Conservation (phyloP, 2,329 filamentous ascomycete genomes). For the Coccinonectria pachysandricola region DNA sequence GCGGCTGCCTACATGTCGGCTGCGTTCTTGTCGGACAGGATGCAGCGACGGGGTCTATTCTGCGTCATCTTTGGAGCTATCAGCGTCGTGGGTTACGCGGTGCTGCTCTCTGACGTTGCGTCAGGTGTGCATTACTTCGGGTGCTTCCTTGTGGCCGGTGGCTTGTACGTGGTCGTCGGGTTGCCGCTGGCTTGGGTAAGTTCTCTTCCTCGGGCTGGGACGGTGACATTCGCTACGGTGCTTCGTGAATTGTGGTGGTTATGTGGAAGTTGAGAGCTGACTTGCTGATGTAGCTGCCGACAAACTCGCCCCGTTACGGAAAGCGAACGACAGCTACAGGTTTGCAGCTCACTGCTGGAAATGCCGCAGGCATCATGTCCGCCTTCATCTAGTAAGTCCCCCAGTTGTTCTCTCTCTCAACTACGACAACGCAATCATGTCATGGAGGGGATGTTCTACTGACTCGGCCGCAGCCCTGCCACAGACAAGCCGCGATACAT, state of each 20-base stretch:
- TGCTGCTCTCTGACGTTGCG: conserved; percentile 51
- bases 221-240: too few relatives aligned
- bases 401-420: background rate
- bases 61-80: conserved; percentile 51
- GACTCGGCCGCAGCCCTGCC: conserved; percentile 26
- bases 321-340: conserved; percentile 65
- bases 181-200: conserved; percentile 44
- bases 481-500: conserved; percentile 46
- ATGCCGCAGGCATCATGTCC: conserved; percentile 62
- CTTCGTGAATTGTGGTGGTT: too few relatives aligned
- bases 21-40: conserved; percentile 57
- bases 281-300: conserved; percentile 34
- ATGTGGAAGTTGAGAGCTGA: too few relatives aligned
- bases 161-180: conserved; percentile 53
- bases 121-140: conserved; percentile 61
- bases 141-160: conserved; percentile 66
- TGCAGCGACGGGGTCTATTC: conserved; percentile 56
- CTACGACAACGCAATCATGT: background rate
- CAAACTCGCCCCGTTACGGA: conserved; percentile 63
- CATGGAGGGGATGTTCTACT: conserved; percentile 3
- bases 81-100: conserved; percentile 57
- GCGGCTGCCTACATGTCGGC: conserved; percentile 57
- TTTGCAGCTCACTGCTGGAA: conserved; percentile 60
- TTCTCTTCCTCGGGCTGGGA: too few relatives aligned
- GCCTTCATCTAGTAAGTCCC: conserved; percentile 51